Evolutionary conservation across 1,139 yeast genomes (phyloP).

Genomic region (Kodamaea sp.): DNA sequence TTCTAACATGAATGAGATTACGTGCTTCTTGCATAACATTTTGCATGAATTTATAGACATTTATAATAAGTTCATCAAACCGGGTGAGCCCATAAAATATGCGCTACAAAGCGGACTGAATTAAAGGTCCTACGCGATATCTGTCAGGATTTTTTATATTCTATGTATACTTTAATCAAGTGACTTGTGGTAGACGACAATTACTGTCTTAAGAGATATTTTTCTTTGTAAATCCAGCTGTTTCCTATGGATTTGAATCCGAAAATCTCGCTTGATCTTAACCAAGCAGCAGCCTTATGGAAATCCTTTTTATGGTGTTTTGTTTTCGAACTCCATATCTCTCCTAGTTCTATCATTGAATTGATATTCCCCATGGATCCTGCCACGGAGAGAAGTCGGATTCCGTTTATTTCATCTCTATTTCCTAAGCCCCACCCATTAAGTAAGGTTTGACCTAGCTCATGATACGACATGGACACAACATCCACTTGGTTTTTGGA

Average conservation of each 20-base stretch:
- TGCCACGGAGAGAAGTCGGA: conserved; percentile 63
- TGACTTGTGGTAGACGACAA: no score
- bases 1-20: conserved; percentile 35
- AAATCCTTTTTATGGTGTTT: conserved; percentile 58
- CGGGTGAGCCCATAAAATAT: conserved; percentile 17
- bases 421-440: conserved; percentile 61
- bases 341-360: conserved; percentile 73
- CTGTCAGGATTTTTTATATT: background rate
- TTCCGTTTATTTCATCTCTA: conserved; percentile 58
- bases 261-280: conserved; percentile 62
- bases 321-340: conserved; percentile 63
- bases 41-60: conserved; percentile 35
- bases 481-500: conserved; percentile 32
- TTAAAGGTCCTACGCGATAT: background rate
- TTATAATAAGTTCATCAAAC: conserved; percentile 20
- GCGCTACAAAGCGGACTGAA: conserved; percentile 14
- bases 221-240: conserved; percentile 77
- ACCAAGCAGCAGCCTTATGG: conserved; percentile 69
- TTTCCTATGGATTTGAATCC: conserved; percentile 71
- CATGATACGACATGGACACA: conserved; percentile 41
- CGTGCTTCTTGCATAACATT: conserved; percentile 32
- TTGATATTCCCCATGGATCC: conserved; percentile 70
- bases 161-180: background rate
- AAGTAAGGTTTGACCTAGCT: conserved; percentile 61
- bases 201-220: conserved; percentile 36